phyloP scores from a whole-genome alignment of 1,139 yeast genomes.

The Pichiaceae sp. region DNA sequence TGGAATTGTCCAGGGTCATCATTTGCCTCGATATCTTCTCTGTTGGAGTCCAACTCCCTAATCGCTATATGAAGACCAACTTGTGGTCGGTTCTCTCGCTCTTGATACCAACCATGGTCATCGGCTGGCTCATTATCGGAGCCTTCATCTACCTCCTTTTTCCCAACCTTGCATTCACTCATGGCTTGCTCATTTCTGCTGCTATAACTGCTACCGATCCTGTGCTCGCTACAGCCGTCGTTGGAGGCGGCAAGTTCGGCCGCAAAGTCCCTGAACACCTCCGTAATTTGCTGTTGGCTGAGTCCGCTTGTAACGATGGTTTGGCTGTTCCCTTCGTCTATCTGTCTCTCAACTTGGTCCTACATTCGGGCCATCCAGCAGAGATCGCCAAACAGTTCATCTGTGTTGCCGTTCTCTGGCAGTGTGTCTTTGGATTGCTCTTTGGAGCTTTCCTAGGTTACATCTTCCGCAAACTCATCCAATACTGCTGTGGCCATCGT shows the following conservation, averaged over 20 bases:
- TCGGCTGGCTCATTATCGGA: constrained; percentile 87
- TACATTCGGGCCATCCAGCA: constrained; percentile 56
- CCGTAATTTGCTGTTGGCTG: constrained; percentile 82
- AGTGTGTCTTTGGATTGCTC: constrained; percentile 76
- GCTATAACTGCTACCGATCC: constrained; percentile 98
- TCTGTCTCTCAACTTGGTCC: constrained; percentile 59
- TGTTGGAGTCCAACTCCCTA: constrained; percentile 93
- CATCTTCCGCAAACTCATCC: constrained; percentile 59
- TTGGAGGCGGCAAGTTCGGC: constrained; percentile 96
- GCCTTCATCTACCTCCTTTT: constrained; percentile 77
- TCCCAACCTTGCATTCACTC: constrained; percentile 70
- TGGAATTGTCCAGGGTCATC: constrained; percentile 82
- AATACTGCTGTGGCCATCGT: constrained; percentile 63
- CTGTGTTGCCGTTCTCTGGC: constrained; percentile 71
- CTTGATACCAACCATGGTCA: constrained; percentile 86
- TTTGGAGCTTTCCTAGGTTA: constrained; percentile 77
- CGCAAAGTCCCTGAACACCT: constrained; percentile 90
- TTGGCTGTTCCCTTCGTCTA: constrained; percentile 96
- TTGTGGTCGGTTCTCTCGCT: constrained; percentile 79
- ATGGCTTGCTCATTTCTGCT: constrained; percentile 75
- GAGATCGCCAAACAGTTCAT: constrained; percentile 82
- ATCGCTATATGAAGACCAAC: constrained; percentile 83
- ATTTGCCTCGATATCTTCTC: constrained; percentile 92
- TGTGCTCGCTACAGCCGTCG: constrained; percentile 94
- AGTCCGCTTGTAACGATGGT: constrained; percentile 96